Conservation (phyloP, 805 yeast genomes). For the Tanozyma kutaoensis region DNA sequence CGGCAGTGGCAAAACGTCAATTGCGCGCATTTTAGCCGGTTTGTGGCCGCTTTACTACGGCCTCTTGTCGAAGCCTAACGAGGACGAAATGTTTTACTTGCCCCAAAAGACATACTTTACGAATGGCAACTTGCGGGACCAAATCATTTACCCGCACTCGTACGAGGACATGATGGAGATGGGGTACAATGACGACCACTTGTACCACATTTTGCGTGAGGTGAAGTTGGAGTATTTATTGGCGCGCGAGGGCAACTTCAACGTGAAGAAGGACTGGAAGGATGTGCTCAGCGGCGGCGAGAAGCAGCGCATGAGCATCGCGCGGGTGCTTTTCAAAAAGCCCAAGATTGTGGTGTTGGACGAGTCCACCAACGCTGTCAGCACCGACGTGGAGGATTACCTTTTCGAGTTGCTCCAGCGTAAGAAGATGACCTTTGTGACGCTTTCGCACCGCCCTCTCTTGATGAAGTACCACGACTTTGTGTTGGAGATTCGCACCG, state of each 20-base stretch:
- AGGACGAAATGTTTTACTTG: slow-evolving; percentile 57
- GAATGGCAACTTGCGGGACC: slow-evolving; percentile 79
- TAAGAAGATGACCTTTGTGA: slow-evolving; percentile 63
- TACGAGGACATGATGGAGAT: slow-evolving; percentile 62
- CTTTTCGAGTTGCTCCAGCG: slow-evolving; percentile 63
- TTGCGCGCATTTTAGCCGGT: slow-evolving; percentile 73
- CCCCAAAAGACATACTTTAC: slow-evolving; percentile 84
- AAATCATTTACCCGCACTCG: slow-evolving; percentile 75
- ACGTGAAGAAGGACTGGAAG: slow-evolving; percentile 61
- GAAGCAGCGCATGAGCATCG: slow-evolving; percentile 81
- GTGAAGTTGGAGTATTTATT: slow-evolving; percentile 75
- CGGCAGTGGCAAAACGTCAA: slow-evolving; percentile 83
- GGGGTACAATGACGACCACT: slow-evolving; percentile 59
- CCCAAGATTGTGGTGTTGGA: slow-evolving; percentile 78
- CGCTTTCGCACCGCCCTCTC: slow-evolving; percentile 74
- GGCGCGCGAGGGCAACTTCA: slow-evolving; percentile 47
- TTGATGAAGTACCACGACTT: slow-evolving; percentile 76
- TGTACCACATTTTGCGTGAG: slow-evolving; percentile 53
- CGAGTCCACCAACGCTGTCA: slow-evolving; percentile 90
- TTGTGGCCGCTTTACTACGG: slow-evolving; percentile 89
- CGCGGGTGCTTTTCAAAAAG: slow-evolving; percentile 66
- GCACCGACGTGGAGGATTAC: slow-evolving; percentile 80
- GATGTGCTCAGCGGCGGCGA: slow-evolving; percentile 96
- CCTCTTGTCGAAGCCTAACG: slow-evolving; percentile 62
- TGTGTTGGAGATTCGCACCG: slow-evolving; percentile 51